phyloP scores from a whole-genome alignment of 345 rosid genomes.

The Dipteronia sinensis region DNA sequence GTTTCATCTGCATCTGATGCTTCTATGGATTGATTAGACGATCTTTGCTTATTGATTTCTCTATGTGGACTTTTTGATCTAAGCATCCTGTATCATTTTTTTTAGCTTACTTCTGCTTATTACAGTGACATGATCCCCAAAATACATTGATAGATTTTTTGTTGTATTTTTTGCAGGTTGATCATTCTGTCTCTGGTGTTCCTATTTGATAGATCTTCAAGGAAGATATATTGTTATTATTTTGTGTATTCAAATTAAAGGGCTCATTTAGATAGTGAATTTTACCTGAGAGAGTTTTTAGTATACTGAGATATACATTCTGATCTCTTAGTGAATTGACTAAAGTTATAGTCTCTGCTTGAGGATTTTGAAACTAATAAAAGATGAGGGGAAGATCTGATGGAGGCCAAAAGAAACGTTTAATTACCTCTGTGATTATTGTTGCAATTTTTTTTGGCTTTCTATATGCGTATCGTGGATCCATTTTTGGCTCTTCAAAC shows the following conservation, averaged over 20 bases:
- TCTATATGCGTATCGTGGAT: conserved; percentile 69
- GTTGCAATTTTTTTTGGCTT: conserved; percentile 66
- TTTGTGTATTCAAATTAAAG: neutral
- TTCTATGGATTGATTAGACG: neutral
- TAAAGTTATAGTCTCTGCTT: conserved; percentile 25
- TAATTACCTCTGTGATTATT: conserved; percentile 55
- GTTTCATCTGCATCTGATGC: too few species aligned
- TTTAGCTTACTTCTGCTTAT: neutral
- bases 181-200: neutral
- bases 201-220: conserved; percentile 13
- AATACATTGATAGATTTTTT: conserved; percentile 1
- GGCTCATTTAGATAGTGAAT: conserved; percentile 7
- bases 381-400: conserved; percentile 93
- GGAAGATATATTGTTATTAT: neutral
- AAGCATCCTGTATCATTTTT: neutral
- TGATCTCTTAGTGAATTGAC: conserved; percentile 27
- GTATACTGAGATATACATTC: conserved; percentile 30
- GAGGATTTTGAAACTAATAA: conserved; percentile 19
- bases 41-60: neutral
- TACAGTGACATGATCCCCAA: neutral
- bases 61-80: neutral
- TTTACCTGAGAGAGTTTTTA: neutral
- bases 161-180: conserved; percentile 23
- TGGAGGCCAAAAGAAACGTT: conserved; percentile 82
- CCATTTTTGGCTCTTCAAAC: conserved; percentile 62